Conservation (phyloP, 2,329 filamentous ascomycete genomes). For the Hypoxylon sp. region DNA sequence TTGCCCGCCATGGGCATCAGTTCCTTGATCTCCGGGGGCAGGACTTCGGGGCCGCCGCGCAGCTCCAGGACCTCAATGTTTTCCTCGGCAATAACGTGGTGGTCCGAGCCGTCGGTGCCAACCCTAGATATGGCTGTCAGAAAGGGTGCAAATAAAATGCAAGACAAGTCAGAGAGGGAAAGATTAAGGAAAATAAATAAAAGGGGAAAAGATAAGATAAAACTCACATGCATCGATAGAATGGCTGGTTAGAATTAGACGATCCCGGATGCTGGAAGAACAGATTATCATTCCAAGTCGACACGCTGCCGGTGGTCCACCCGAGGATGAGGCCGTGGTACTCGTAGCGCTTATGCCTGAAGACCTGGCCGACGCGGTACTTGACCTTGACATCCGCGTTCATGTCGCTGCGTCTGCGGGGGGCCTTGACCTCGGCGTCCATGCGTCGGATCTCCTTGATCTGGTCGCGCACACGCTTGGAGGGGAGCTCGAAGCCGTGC, state of each 20-base stretch:
- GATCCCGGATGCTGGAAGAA: conserved; percentile 33
- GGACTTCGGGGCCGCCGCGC: conserved; percentile 44
- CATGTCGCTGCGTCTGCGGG: conserved; percentile 57
- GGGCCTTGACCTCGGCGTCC: conserved; percentile 57
- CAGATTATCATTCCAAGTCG: conserved; percentile 66
- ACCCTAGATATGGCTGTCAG: conserved; percentile 45
- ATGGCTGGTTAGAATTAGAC: conserved; percentile 73
- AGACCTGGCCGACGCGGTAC: conserved; percentile 85
- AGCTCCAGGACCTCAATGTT: conserved; percentile 77
- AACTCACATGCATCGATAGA: conserved; percentile 89
- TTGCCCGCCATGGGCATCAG: conserved; percentile 82
- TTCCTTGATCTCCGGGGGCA: conserved; percentile 56
- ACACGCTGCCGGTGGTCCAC: conserved; percentile 81
- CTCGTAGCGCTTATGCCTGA: conserved; percentile 83
- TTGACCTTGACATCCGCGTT: conserved; percentile 60
- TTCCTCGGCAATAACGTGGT: conserved; percentile 82
- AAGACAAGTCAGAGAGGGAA: no score
- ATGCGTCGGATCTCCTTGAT: conserved; percentile 61
- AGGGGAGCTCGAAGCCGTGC: conserved; percentile 54
- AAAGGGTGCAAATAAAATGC: background rate
- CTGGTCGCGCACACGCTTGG: conserved; percentile 56
- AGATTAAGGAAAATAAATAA: conserved; percentile 22
- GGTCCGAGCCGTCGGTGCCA: conserved; percentile 72
- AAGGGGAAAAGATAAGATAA: conserved; percentile 46
- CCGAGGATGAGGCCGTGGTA: conserved; percentile 88